Conservation (phyloP, 352 stramenopile species). For the Globisporangium irregulare region DNA sequence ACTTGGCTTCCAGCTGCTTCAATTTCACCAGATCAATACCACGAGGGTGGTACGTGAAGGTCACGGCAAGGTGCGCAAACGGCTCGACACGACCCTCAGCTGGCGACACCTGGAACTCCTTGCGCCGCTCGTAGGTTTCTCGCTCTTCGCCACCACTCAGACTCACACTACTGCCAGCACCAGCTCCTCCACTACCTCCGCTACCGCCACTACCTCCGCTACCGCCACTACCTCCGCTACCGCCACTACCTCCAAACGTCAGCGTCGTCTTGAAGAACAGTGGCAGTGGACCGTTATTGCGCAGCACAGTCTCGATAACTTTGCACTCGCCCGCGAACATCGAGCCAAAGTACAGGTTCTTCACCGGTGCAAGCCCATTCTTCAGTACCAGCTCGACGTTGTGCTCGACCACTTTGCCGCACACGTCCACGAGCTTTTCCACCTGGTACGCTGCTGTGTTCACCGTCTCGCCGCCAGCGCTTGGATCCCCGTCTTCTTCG, state of each 20-base stretch:
- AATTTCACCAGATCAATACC: constrained; percentile 33
- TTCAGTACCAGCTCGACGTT: constrained; percentile 76
- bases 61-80: constrained; percentile 39
- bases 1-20: constrained; percentile 23
- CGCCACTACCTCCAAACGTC: constrained; percentile 30
- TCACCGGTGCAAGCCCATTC: constrained; percentile 40
- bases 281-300: constrained; percentile 75
- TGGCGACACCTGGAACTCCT: constrained; percentile 63
- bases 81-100: constrained; percentile 59
- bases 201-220: constrained; percentile 15
- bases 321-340: constrained; percentile 63
- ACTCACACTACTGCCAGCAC: background rate
- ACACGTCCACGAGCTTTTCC: constrained; percentile 82
- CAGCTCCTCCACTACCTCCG: constrained; percentile 9
- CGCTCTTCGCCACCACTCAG: constrained; percentile 45
- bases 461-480: background rate
- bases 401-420: constrained; percentile 78
- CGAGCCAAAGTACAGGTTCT: constrained; percentile 63
- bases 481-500: constrained; percentile 1
- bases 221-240: constrained; percentile 11
- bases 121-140: constrained; percentile 61
- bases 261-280: constrained; percentile 61
- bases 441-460: constrained; percentile 14
- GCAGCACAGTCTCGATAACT: constrained; percentile 58
- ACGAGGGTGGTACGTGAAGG: constrained; percentile 51